Evolutionary conservation across 345 rosid species (phyloP), one percentile per base, ranked within the genome.

Genomic region (Triadica sebifera): DNA sequence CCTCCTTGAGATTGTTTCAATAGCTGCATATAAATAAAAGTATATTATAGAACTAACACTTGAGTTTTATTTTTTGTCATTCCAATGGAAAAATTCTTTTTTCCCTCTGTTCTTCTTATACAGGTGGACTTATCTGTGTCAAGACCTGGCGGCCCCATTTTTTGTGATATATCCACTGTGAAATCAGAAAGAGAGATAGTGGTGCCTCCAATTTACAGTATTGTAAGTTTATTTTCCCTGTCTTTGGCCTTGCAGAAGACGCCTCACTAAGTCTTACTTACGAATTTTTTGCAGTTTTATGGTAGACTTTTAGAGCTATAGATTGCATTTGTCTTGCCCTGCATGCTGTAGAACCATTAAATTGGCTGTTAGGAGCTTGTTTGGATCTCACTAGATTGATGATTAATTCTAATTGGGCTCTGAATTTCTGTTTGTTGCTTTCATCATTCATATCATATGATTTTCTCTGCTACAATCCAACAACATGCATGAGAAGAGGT

Each of bases 91-190:
- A 43, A 43, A 8, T 10, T 43, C 47, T 43, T 47, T 77, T 73
- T 74, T 76, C 13, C 2, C 8, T 72, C 59, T 41, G 4, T 7
- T 64, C 56, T 12, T 70, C 12, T 65, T 56, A 37, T 58, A 60
- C 81, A 94, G 98, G 70, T 94, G 98, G 98, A 92, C 90, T 75
- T 94, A 92, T 81, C 87, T 94, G 85, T 90, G 96, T 24, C 96
- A 94, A 74, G 94, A 85, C 67, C 73, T 87, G 86, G 98, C 92
- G 5, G 95, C 97, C 1, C 81, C 86, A 17, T 94, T 92, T 80
- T 84, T 92, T 8, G 92, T 92, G 22, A 90, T 92, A 91, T n/a
- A n/a, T n/a, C 97, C 97, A 75, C 88, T 22, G 66, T 89, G 66
- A 94, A 87, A 81, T 86, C 90, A 11, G 83, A 84, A 67, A 84